Evolutionary conservation across 2,329 filamentous ascomycete species (phyloP).

Genomic region (Aspergillus sp.): DNA sequence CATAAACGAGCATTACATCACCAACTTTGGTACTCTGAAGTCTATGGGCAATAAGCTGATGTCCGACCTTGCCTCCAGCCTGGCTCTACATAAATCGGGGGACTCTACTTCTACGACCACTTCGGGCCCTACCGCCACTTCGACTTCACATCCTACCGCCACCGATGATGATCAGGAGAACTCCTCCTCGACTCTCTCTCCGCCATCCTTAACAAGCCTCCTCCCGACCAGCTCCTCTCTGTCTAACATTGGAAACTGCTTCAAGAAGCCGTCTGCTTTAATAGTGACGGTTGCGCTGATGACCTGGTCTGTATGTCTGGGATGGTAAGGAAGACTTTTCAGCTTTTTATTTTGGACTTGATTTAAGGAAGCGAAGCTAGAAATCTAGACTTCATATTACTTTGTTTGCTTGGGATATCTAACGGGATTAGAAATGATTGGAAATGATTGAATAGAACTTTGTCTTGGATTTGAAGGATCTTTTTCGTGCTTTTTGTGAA

Average conservation of each 20-base stretch:
- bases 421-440: too few relatives aligned
- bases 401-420: too few relatives aligned
- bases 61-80: slow-evolving; percentile 20
- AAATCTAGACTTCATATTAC: too few relatives aligned
- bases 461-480: too few relatives aligned
- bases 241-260: neutral
- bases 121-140: neutral
- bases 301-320: neutral
- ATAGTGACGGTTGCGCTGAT: neutral
- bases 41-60: slow-evolving; percentile 29
- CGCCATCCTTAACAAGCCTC: neutral
- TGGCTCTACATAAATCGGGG: slow-evolving; percentile 11
- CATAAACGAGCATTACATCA: slow-evolving; percentile 27
- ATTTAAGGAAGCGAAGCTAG: too few relatives aligned
- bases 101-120: neutral
- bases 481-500: too few relatives aligned
- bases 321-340: too few relatives aligned
- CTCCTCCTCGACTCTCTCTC: neutral
- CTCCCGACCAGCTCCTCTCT: neutral
- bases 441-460: too few relatives aligned
- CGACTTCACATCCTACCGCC: neutral
- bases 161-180: neutral
- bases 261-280: neutral
- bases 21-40: slow-evolving; percentile 27
- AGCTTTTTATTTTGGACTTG: too few relatives aligned